These are phyloP conservation scores for Furcasterigmium sp. DNA, from an alignment of 2,329 filamentous ascomycete species.

Conservation along the genomic window DNA sequence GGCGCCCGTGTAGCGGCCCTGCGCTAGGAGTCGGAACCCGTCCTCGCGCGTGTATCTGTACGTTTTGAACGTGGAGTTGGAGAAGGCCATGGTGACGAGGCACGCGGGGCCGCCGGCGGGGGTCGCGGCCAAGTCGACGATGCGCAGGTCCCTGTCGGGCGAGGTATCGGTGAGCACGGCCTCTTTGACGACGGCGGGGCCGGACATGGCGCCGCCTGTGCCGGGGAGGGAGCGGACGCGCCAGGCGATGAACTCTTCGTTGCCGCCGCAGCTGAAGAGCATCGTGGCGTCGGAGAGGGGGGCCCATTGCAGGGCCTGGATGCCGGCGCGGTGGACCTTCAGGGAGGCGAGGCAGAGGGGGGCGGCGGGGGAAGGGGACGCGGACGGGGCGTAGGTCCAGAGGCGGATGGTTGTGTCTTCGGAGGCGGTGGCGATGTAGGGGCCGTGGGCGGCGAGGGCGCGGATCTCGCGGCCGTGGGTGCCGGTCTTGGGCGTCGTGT, in stretches of 20 bases:
- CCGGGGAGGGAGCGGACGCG: conserved; percentile 51
- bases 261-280: conserved; percentile 81
- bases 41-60: conserved; percentile 40
- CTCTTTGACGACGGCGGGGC: conserved; percentile 53
- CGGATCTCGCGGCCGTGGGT: conserved; percentile 81
- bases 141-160: conserved; percentile 62
- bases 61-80: conserved; percentile 72
- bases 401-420: conserved; percentile 74
- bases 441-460: conserved; percentile 38
- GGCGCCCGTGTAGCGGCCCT: conserved; percentile 60
- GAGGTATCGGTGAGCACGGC: conserved; percentile 46
- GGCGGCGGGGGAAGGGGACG: no score
- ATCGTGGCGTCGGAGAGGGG: conserved; percentile 39
- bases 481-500: conserved; percentile 57
- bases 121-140: conserved; percentile 60
- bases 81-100: conserved; percentile 68
- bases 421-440: conserved; percentile 58
- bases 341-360: conserved; percentile 60
- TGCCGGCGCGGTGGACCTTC: conserved; percentile 74
- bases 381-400: conserved; percentile 41
- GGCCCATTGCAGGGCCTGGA: conserved; percentile 75
- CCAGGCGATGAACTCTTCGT: conserved; percentile 90
- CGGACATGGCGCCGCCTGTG: conserved; percentile 25
- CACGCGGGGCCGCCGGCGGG: conserved; percentile 29
- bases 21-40: conserved; percentile 45